Evolutionary conservation across 768 basidiomycete genomes (phyloP).

Genomic region (Podaxis sp.): DNA sequence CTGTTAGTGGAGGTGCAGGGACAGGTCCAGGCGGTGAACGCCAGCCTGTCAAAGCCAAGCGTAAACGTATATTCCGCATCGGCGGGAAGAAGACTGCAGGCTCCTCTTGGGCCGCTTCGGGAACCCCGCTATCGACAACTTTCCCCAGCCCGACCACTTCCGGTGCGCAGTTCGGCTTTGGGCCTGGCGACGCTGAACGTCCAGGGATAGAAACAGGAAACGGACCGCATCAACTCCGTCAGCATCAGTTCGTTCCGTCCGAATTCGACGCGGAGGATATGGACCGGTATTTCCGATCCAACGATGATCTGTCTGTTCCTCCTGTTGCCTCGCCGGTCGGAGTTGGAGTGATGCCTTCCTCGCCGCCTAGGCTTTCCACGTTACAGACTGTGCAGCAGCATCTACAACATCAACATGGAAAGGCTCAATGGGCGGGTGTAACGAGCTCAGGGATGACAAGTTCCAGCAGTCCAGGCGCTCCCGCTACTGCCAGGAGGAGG

Average conservation of each 20-base stretch:
- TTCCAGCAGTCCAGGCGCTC: neutral
- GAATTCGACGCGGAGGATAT: constrained; percentile 71
- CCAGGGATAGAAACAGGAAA: neutral
- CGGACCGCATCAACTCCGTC: constrained; percentile 18
- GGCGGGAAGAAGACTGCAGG: constrained; percentile 37
- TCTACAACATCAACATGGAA: constrained; percentile 6
- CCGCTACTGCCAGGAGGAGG: neutral
- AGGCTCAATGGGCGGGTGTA: neutral
- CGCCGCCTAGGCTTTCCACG: neutral
- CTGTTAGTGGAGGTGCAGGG: constrained; percentile 27
- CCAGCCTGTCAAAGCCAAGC: constrained; percentile 66
- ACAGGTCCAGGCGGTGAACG: constrained; percentile 33
- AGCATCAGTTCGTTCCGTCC: constrained; percentile 27
- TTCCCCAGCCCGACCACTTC: neutral
- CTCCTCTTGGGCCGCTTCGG: constrained; percentile 17
- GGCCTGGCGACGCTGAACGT: neutral
- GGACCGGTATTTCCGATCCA: constrained; percentile 67
- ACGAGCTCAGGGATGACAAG: neutral
- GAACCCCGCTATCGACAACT: constrained; percentile 12
- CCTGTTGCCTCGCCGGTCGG: neutral
- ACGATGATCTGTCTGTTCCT: constrained; percentile 19
- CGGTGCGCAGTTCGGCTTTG: neutral
- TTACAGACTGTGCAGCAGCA: neutral
- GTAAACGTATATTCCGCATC: constrained; percentile 73
- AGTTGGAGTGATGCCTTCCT: neutral